These are phyloP conservation scores for Harrya chromipes DNA, from an alignment of 768 basidiomycete genomes.

Conservation along the genomic window DNA sequence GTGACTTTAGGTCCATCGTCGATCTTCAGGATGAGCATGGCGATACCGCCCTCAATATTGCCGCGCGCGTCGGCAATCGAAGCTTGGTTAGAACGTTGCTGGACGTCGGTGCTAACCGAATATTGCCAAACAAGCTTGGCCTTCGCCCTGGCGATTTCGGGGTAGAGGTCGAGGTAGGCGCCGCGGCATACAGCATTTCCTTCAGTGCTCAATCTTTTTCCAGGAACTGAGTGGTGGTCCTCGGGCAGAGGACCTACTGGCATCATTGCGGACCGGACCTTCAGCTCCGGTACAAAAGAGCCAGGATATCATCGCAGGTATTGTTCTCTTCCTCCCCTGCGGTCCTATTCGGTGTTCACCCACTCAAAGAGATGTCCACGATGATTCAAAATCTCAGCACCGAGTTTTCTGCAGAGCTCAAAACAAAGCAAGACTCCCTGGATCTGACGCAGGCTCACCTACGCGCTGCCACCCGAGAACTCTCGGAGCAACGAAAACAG, in stretches of 20 bases:
- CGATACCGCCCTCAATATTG: constrained; percentile 94
- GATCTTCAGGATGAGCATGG: constrained; percentile 94
- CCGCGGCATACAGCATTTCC: neutral
- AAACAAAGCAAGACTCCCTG: constrained; percentile 82
- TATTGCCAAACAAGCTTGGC: constrained; percentile 88
- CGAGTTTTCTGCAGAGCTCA: constrained; percentile 83
- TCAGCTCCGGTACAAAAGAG: constrained; percentile 82
- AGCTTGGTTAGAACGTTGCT: constrained; percentile 82
- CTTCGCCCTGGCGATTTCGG: constrained; percentile 94
- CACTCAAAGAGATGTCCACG: constrained; percentile 65
- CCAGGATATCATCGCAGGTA: constrained; percentile 80
- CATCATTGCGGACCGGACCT: constrained; percentile 69
- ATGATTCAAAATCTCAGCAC: constrained; percentile 78
- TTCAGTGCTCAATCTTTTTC: neutral
- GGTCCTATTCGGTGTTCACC: constrained; percentile 7
- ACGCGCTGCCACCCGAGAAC: constrained; percentile 83
- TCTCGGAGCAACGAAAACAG: constrained; percentile 87
- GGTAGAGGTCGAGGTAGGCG: constrained; percentile 80
- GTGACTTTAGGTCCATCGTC: constrained; percentile 75
- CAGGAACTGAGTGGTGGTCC: constrained; percentile 71
- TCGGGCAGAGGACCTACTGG: constrained; percentile 76
- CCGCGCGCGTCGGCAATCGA: constrained; percentile 89
- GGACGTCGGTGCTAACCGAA: constrained; percentile 90
- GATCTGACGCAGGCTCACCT: constrained; percentile 85
- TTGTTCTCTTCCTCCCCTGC: neutral